Evolutionary conservation across 176 grass and related monocot species (phyloP), one percentile per base, ranked within the genome.

Genomic region (Oryza longistaminata): DNA sequence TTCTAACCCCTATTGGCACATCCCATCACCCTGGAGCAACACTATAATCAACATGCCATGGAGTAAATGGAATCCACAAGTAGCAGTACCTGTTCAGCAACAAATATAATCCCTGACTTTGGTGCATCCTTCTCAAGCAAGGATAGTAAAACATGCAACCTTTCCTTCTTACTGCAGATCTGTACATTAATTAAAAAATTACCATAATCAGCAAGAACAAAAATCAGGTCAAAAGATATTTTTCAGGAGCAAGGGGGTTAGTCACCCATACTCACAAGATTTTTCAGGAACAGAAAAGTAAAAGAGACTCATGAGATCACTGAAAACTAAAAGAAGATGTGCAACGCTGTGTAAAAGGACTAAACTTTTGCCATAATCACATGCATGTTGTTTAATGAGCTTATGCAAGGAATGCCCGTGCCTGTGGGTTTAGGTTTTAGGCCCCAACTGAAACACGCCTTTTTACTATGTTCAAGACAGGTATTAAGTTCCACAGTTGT

Each of bases 61-160:
- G 2, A 19, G 37, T 37, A 37, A 62, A 29, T 77, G 46, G 6
- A 39, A 88, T n/a, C 72, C 5, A 77, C 64, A n/a, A 68, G 19
- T 14, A 77, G 3, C 52, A 27, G 68, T 93, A 96, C 96, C 93
- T 99, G 96, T 49, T 94, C 91, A 58, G 79, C 74, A 29, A 96
- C 93, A 94, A 99, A 99, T 92, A 99, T 86, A 76, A 99, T 99
- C 71, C 66, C 89, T 0, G 93, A 94, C 64, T 91, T 99, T 76
- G 96, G 93, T 71, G 72, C 52, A 77, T 99, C 93, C 70, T 78
- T 92, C 65, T 94, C 82, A 73, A 99, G 90, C 55, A 99, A 92
- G 53, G 83, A 82, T 49, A 94, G 91, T 77, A 99, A 94, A 58
- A 89, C 71, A 79, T 75, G 81, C 64, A 96, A 73, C 75, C 71